Evolutionary conservation across 1,284 basidiomycete genomes (phyloP), one percentile per base, ranked within the genome.

Genomic region (Melanopsichium pennsylvanicum): DNA sequence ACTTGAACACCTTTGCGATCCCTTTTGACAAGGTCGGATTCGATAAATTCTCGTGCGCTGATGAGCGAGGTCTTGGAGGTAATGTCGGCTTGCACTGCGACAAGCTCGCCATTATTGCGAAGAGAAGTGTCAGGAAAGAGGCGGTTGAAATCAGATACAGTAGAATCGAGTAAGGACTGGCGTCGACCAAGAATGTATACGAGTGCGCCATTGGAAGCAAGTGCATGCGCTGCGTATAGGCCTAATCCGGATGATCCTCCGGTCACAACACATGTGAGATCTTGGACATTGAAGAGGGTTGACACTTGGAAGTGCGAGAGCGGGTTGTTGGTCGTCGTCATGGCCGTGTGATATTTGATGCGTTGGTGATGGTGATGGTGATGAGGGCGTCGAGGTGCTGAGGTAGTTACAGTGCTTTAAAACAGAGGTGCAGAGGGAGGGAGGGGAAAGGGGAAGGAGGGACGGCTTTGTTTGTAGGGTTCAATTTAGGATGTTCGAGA

Each of bases 131-230:
- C 41, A 2, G 43, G 44, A 12, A 60, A 16, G 13, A 48, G 32
- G 2, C 47, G 2, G 33, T 43, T 25, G 27, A 66, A 61, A 7
- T 33, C 10, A 1, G 44, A 33, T 1, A 60, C 64, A 16, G 56
- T 63, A 3, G 35, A 16, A 25, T 52, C 55, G 22, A 73, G 59
- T 0, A 46, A 36, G 0, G 59, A 13, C 12, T 43, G n/a, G 4
- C 68, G 50, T 10, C 70, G 58, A 4, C 68, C 70, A 25, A 70
- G 25, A 22, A 73, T 73, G 43, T 70, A 73, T 4, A 73, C 71
- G 5, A 61, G 42, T 0, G 67, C 67, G 1, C 71, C 71, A 41
- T 73, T 68, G n/a, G 50, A 33, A 0, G 71, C 71, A 6, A 70
- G 51, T 2, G 62, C 63, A 9, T 69, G 63, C 2, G 71, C 71